A percentile compares a stretch with the other conserved stretches of the same genome.
phyloP scores from a whole-genome alignment of 2,329 filamentous ascomycete species.

The Neopestalotiopsis sp. region DNA sequence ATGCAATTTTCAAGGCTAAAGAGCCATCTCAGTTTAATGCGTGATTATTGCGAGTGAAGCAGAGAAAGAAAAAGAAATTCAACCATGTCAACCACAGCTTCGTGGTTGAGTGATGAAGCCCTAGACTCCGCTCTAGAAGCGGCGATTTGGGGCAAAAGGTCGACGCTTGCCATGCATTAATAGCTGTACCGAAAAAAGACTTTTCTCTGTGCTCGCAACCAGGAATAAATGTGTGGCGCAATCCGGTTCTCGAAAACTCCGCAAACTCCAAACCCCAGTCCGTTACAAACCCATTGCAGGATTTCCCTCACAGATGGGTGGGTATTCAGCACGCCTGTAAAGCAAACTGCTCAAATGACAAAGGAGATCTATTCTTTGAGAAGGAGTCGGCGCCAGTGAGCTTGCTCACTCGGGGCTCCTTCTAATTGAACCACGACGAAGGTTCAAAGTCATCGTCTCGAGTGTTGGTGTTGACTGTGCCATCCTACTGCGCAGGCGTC shows the following conservation, averaged over 20 bases:
- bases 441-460: background rate
- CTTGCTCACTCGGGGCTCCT: background rate
- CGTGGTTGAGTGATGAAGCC: background rate
- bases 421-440: background rate
- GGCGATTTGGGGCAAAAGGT: background rate
- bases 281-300: constrained; percentile 13
- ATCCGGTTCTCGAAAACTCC: background rate
- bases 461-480: constrained; percentile 3
- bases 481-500: constrained; percentile 15
- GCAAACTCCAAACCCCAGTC: background rate
- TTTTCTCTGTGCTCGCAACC: background rate
- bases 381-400: background rate
- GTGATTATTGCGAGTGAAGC: constrained; percentile 5
- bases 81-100: background rate
- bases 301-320: constrained; percentile 28
- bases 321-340: constrained; percentile 33
- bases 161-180: constrained; percentile 14
- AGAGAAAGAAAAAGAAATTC: background rate
- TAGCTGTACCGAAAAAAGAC: constrained; percentile 9
- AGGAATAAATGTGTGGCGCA: background rate
- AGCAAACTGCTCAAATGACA: constrained; percentile 27
- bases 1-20: constrained; percentile 11
- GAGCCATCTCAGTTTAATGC: constrained; percentile 7
- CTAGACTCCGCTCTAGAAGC: background rate
- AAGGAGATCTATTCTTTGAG: constrained; percentile 29